Conservation (phyloP, 495 filamentous ascomycete species). For the Copromyces sp. region DNA sequence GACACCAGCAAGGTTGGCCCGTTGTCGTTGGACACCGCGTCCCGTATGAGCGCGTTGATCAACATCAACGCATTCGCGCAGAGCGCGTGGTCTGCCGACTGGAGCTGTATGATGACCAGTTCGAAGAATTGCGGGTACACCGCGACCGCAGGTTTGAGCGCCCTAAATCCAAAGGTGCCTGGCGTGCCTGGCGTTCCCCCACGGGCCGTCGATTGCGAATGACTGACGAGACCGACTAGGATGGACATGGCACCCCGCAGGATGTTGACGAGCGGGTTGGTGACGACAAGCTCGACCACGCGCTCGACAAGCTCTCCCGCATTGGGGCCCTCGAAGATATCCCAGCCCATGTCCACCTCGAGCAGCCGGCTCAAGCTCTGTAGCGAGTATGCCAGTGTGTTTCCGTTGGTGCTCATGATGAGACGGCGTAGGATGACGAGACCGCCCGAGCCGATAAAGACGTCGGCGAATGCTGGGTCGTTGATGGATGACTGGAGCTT, state of each 20-base stretch:
- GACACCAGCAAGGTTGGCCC: constrained; percentile 23
- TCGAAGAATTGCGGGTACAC: constrained; percentile 89
- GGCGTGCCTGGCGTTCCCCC: constrained; percentile 28
- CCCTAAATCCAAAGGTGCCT: constrained; percentile 70
- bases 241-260: constrained; percentile 94
- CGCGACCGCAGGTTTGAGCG: constrained; percentile 84
- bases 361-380: constrained; percentile 77
- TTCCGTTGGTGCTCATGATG: constrained; percentile 74
- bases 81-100: constrained; percentile 88
- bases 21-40: constrained; percentile 73
- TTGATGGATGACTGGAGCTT: constrained; percentile 89
- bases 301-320: constrained; percentile 49
- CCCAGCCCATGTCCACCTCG: constrained; percentile 97
- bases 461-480: constrained; percentile 92
- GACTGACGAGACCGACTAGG: constrained; percentile 81
- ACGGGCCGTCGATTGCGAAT: constrained; percentile 49
- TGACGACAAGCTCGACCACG: constrained; percentile 89
- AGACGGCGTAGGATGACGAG: constrained; percentile 70
- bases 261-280: constrained; percentile 94
- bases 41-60: constrained; percentile 89
- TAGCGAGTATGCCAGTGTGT: constrained; percentile 89
- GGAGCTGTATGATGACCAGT: constrained; percentile 79
- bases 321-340: constrained; percentile 48
- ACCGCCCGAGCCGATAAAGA: constrained; percentile 86
- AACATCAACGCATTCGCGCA: constrained; percentile 93